Evolutionary conservation across 805 yeast species (phyloP), one percentile per base, ranked within the genome.

Genomic region (Starmerella gropengiesseri): DNA sequence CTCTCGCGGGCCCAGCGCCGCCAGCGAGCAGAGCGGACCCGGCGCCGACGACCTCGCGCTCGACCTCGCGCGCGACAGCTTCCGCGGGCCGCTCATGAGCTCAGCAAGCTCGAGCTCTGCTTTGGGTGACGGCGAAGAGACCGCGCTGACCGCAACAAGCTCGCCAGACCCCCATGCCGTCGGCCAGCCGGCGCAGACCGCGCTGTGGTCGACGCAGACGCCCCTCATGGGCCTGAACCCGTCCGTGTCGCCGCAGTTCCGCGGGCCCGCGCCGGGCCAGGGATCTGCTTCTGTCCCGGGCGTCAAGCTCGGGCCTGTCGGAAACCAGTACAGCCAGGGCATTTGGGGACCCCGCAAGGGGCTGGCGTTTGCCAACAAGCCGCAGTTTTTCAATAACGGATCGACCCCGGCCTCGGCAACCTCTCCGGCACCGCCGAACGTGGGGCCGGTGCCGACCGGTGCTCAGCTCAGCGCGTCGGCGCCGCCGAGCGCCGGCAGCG

Each of bases 31-130:
- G n/a, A n/a, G n/a, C n/a, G n/a, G n/a, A n/a, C n/a, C 35, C 28
- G 36, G 29, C n/a, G 33, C 47, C 25, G 22, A 43, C 29, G 51
- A 48, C 39, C 42, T 31, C 37, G 45, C 49, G 11, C 39, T 45
- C 13, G 52, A 46, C 19, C 32, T 48, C 22, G 47, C 49, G 6
- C 40, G 44, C 13, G 49, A 48, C 32, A 37, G 38, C 20, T 48
- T 48, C 23, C 50, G 52, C 16, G 52, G 52, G 13, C 52, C 52
- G 26, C 45, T 49, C 22, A 49, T 49, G 52, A 47, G 51, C 45
- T 49, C 52, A 14, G 52, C 52, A 7, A 31, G 46, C 41, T 21
- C 49, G n/a, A 33, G 31, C 14, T 22, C 21, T n/a, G 12, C 28
- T 14, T 27, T 26, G 13, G 46, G 31, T 11, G 32, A 16, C 31